These are phyloP conservation scores for Gilbertella persicaria DNA, from an alignment of 371 early-diverging fungal genomes.

Conservation along the genomic window DNA sequence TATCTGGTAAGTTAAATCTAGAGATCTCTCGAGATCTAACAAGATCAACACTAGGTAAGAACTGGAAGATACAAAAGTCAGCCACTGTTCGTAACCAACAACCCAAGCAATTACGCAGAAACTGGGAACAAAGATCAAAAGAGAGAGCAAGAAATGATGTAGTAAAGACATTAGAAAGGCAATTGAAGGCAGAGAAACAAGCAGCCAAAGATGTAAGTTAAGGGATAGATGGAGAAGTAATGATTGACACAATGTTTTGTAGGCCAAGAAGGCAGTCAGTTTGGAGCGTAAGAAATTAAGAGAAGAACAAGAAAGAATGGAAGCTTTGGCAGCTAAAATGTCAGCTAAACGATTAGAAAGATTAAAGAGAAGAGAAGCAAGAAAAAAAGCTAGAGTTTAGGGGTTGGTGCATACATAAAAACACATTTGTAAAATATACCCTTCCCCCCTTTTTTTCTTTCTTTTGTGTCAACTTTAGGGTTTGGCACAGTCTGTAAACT, in stretches of 20 bases:
- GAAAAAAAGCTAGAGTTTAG: constrained; percentile 33
- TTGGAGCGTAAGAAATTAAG: constrained; percentile 61
- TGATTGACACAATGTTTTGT: not conserved
- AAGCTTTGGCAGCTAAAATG: constrained; percentile 46
- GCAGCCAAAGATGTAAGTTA: constrained; percentile 54
- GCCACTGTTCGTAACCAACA: constrained; percentile 58
- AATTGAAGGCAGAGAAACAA: constrained; percentile 59
- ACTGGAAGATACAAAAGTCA: constrained; percentile 59
- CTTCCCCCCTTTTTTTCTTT: too few relatives aligned
- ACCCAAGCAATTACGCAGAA: constrained; percentile 51
- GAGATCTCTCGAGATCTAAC: not conserved
- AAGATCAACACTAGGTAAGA: constrained; percentile 32
- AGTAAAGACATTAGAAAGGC: constrained; percentile 48
- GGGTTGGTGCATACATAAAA: not conserved
- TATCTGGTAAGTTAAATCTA: constrained; percentile 39
- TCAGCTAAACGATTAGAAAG: constrained; percentile 30
- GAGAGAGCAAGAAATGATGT: constrained; percentile 43
- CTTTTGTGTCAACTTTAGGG: too few relatives aligned
- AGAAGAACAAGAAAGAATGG: constrained; percentile 65
- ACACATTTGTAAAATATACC: not conserved
- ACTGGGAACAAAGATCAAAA: constrained; percentile 54
- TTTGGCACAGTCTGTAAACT: too few relatives aligned
- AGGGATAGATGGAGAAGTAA: not conserved
- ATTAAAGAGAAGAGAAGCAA: constrained; percentile 30
- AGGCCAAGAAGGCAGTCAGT: constrained; percentile 62